A percentile compares a stretch with the other conserved stretches of the same genome.
Conservation (phyloP, 345 rosid genomes). For the Hibiscus tridactylites region DNA sequence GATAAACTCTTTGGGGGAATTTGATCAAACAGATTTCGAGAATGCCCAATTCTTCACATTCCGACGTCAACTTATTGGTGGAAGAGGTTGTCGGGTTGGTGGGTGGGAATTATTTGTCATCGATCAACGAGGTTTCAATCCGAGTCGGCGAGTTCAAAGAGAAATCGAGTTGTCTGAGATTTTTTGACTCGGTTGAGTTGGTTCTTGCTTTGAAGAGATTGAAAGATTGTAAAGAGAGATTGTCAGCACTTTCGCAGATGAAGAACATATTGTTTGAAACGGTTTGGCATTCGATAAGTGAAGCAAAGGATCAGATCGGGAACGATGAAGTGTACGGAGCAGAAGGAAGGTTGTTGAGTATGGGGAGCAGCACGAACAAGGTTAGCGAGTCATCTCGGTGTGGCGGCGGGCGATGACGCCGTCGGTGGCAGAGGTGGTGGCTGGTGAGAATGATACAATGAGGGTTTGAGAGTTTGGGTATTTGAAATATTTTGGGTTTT, state of each 20-base stretch:
- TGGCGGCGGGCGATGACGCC: not conserved
- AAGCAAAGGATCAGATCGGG: conserved; percentile 29
- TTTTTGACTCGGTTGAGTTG: conserved; percentile 60
- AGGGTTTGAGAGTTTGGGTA: no score
- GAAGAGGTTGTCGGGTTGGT: conserved; percentile 34
- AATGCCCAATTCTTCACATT: conserved; percentile 32
- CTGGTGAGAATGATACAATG: no score
- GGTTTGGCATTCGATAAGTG: conserved; percentile 42
- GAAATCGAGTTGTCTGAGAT: conserved; percentile 38
- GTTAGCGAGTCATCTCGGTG: conserved; percentile 54
- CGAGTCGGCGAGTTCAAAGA: conserved; percentile 55
- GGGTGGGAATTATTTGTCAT: conserved; percentile 48
- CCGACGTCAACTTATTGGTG: conserved; percentile 30
- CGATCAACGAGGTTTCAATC: conserved; percentile 36
- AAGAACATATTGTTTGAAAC: conserved; percentile 42
- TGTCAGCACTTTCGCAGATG: conserved; percentile 21
- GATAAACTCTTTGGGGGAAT: conserved; percentile 35
- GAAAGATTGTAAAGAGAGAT: conserved; percentile 41
- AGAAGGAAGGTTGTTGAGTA: conserved; percentile 15
- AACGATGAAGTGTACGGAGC: conserved; percentile 6
- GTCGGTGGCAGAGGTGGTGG: no score
- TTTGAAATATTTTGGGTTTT: no score
- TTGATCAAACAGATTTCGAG: conserved; percentile 47
- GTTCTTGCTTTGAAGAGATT: conserved; percentile 44
- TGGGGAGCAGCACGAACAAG: conserved; percentile 20